Conservation (phyloP, 192 early-diverging fungal genomes). For the Coemansia umbellata region DNA sequence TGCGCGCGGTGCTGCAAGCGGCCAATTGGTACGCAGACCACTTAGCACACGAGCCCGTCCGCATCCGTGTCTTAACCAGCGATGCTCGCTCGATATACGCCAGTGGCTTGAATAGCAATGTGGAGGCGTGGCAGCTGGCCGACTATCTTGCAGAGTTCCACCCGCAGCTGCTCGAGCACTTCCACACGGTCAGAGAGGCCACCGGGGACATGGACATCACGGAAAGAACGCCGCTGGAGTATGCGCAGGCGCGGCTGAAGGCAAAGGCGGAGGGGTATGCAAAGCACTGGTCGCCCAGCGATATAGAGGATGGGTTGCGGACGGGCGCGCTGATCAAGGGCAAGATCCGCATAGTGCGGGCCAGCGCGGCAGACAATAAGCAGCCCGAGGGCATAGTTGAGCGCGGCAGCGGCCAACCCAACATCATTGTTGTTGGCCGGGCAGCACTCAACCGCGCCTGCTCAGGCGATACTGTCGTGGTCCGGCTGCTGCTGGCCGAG, state of each 20-base stretch:
- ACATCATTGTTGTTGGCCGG: conserved; percentile 61
- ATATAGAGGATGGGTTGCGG: conserved; percentile 42
- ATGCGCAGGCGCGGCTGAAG: conserved; percentile 29
- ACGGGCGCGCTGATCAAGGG: conserved; percentile 34
- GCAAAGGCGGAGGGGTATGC: conserved; percentile 20
- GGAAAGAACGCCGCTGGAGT: conserved; percentile 21
- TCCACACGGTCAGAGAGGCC: conserved; percentile 51
- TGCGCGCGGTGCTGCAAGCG: conserved; percentile 52
- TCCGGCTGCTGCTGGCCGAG: conserved; percentile 50
- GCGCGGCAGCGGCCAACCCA: conserved; percentile 41
- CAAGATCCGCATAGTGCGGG: conserved; percentile 24
- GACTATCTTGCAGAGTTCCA: conserved; percentile 44
- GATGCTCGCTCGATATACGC: background rate
- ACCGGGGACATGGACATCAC: conserved; percentile 52
- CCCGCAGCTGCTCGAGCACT: conserved; percentile 48
- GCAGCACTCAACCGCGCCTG: conserved; percentile 48
- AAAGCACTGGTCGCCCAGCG: conserved; percentile 10
- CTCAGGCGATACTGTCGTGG: conserved; percentile 64
- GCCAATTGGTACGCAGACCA: conserved; percentile 63
- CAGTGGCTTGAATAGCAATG: conserved; percentile 6
- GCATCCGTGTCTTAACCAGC: conserved; percentile 22
- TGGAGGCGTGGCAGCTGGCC: conserved; percentile 23
- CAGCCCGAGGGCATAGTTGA: conserved; percentile 26
- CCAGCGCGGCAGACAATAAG: background rate
- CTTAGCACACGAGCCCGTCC: conserved; percentile 37